Conservation (phyloP, 2,329 filamentous ascomycete species). For the Dothideomycetidae sp. region DNA sequence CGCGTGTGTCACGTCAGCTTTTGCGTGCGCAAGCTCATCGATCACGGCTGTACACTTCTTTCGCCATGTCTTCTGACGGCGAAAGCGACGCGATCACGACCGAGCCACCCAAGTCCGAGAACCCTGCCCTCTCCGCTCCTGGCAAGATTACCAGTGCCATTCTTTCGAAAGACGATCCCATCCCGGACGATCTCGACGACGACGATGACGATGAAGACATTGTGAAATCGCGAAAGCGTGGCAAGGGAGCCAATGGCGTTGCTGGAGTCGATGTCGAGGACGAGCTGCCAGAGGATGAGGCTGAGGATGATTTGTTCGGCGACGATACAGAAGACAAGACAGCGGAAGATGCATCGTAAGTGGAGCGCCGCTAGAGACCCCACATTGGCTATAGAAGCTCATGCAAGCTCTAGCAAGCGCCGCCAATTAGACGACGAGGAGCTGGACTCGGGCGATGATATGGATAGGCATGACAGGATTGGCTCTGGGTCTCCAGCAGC, state of each 20-base stretch:
- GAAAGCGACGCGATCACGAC: conserved; percentile 20
- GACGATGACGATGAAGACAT: conserved; percentile 16
- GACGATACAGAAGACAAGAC: conserved; percentile 27
- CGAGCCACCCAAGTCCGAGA: conserved; percentile 17
- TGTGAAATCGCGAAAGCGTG: conserved; percentile 13
- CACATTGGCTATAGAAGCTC: not conserved
- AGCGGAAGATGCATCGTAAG: conserved; percentile 16
- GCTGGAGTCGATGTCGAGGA: conserved; percentile 9
- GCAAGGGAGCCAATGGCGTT: conserved; percentile 9
- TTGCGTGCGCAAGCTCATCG: too few species aligned
- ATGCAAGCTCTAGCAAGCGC: conserved; percentile 11
- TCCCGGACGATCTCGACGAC: conserved; percentile 11
- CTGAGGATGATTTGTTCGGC: conserved; percentile 32
- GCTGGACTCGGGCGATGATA: conserved; percentile 47
- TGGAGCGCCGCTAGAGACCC: not conserved
- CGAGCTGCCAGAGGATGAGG: conserved; percentile 20
- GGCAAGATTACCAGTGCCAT: conserved; percentile 20
- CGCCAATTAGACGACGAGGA: conserved; percentile 48
- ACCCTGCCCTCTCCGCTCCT: conserved; percentile 14
- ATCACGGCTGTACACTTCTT: too few species aligned
- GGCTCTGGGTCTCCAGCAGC: conserved; percentile 36
- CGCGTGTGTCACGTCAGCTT: too few species aligned
- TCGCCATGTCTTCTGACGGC: conserved; percentile 28
- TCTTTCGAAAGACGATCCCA: conserved; percentile 16
- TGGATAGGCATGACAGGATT: conserved; percentile 49